phyloP scores from a whole-genome alignment of 805 yeast genomes.

The Kodamaea sagamina region DNA sequence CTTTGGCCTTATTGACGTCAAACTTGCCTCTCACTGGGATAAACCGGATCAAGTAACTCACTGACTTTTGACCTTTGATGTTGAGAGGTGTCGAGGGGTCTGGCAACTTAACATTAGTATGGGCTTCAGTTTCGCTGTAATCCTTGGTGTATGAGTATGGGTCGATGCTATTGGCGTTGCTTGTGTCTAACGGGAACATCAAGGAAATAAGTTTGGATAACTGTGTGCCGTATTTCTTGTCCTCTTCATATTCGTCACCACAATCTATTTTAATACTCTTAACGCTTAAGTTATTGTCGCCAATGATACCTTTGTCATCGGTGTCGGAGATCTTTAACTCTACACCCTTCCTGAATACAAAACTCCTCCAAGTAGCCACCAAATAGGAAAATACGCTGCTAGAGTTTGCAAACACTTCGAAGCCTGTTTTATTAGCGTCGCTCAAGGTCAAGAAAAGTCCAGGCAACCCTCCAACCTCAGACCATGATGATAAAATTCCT shows the following conservation, averaged over 20 bases:
- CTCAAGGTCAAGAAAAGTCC: slow-evolving; percentile 81
- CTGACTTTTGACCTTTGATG: slow-evolving; percentile 45
- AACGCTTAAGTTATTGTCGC: slow-evolving; percentile 40
- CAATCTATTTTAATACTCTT: slow-evolving; percentile 35
- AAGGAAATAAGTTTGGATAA: slow-evolving; percentile 43
- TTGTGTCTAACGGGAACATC: slow-evolving; percentile 60
- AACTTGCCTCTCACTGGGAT: slow-evolving; percentile 78
- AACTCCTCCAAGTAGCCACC: slow-evolving; percentile 81
- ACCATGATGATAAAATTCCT: slow-evolving; percentile 72
- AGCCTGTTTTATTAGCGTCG: slow-evolving; percentile 66
- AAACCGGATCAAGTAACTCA: slow-evolving; percentile 69
- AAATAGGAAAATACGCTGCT: slow-evolving; percentile 44
- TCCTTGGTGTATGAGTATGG: slow-evolving; percentile 41
- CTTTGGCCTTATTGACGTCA: slow-evolving; percentile 60
- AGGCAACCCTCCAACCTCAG: slow-evolving; percentile 86
- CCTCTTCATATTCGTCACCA: neutral
- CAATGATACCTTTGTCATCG: slow-evolving; percentile 31
- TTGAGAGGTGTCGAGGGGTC: slow-evolving; percentile 21
- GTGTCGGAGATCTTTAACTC: slow-evolving; percentile 43
- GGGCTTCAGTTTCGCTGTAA: slow-evolving; percentile 39
- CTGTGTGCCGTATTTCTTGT: slow-evolving; percentile 15
- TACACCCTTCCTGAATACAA: slow-evolving; percentile 78
- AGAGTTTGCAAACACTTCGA: slow-evolving; percentile 54
- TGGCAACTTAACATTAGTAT: slow-evolving; percentile 40
- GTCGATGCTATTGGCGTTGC: slow-evolving; percentile 37